Conservation (phyloP, 2,329 filamentous ascomycete species). For the Cordyceps pruinosa region DNA sequence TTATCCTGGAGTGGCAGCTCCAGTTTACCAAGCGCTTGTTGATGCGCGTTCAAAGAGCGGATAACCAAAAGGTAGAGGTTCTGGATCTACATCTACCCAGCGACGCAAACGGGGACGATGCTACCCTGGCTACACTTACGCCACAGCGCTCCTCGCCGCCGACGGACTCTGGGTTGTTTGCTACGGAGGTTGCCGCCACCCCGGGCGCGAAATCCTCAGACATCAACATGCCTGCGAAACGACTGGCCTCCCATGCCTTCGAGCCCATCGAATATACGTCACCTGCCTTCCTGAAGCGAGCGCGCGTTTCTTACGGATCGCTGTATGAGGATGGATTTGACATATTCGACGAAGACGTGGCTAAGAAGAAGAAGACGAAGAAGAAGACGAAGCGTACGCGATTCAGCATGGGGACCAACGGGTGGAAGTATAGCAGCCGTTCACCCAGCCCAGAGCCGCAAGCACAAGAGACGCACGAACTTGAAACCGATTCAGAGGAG, state of each 20-base stretch:
- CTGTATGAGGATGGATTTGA: slow-evolving; percentile 59
- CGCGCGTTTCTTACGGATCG: slow-evolving; percentile 61
- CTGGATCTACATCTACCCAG: slow-evolving; percentile 42
- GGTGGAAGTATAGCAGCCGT: slow-evolving; percentile 69
- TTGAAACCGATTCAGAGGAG: slow-evolving; percentile 18
- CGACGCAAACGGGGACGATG: slow-evolving; percentile 17
- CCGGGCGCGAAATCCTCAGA: slow-evolving; percentile 17
- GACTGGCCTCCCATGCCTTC: slow-evolving; percentile 27
- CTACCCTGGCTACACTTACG: slow-evolving; percentile 11
- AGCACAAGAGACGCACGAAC: slow-evolving; percentile 26
- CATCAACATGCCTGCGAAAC: slow-evolving; percentile 24
- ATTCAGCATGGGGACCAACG: slow-evolving; percentile 57
- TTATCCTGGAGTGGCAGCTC: slow-evolving; percentile 52
- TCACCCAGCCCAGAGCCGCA: slow-evolving; percentile 62
- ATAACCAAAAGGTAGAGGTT: slow-evolving; percentile 39
- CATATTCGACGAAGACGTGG: slow-evolving; percentile 63
- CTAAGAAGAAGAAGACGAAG: slow-evolving; percentile 46
- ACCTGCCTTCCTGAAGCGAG: slow-evolving; percentile 71
- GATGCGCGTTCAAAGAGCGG: slow-evolving; percentile 36
- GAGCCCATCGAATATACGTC: slow-evolving; percentile 58
- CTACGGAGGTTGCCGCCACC: slow-evolving; percentile 14
- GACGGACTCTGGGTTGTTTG: slow-evolving; percentile 8
- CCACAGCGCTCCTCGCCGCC: slow-evolving; percentile 16
- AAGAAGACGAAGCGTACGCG: slow-evolving; percentile 61
- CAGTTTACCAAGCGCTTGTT: slow-evolving; percentile 45